Evolutionary conservation across 2,329 filamentous ascomycete species (phyloP), one percentile per base, ranked within the genome.

Genomic region (Rutstroemia sp.): DNA sequence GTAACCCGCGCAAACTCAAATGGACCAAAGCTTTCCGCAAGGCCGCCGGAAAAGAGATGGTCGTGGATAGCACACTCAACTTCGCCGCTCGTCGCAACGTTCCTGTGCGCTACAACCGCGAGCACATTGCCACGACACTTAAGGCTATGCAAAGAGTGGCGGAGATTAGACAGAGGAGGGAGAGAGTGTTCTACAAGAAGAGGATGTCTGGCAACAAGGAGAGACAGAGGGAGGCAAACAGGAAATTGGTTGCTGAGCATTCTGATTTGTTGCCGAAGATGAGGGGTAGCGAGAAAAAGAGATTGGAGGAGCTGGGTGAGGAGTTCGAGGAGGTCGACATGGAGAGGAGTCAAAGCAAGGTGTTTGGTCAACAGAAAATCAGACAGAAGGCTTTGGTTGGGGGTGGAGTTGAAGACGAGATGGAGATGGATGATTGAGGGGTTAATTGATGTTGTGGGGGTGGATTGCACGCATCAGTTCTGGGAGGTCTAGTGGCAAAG

Each of bases 11-110:
- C 72, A 96, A 96, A 75, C 83, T 97, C 66, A 94, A 91, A 75
- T 96, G 92, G 94, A 96, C 92, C 61, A 96, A 96, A 79, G 85
- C 89, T 52, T 92, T 92, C 81, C 87, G 91, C 69, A 87, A 86
- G 70, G 83, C 87, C 17, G 86, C 88, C 57, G 89, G 89, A 76
- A 95, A 91, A 77, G 80, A 84, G 70, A 84, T 95, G 89, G 88
- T 89, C 57, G 92, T 97, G 73, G 94, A 99, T 79, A 88, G 84
- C 68, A 96, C 92, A 34, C 85, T 99, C 59, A 87, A 90, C 69
- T 96, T 97, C 75, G 88, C 89, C 61, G 88, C 90, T 64, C 88
- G 90, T 70, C 88, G 94, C 78, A 96, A 99, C 78, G 83, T 95
- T 34, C 94, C 94, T 63, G 84, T 95, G 60, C 89, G 92, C 70